These are phyloP conservation scores for Coemansia sp. DNA, from an alignment of 192 early-diverging fungal species.

Conservation along the genomic window DNA sequence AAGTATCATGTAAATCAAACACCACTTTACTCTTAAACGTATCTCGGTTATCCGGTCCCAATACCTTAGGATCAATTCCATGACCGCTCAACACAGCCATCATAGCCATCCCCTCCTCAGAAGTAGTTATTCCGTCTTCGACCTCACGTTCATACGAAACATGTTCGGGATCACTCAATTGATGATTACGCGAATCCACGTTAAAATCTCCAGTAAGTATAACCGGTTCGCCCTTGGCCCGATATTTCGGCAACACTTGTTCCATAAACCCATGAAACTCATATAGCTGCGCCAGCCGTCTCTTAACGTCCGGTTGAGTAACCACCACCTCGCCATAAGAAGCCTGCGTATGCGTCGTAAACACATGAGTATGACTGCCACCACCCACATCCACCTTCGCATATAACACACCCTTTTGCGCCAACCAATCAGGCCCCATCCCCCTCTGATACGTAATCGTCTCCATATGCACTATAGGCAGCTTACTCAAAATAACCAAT, in stretches of 20 bases:
- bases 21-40: conserved; percentile 37
- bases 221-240: conserved; percentile 57
- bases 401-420: conserved; percentile 77
- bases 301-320: conserved; percentile 58
- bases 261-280: conserved; percentile 69
- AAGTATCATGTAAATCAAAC: conserved; percentile 57
- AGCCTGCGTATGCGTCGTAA: conserved; percentile 86
- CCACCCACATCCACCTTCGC: conserved; percentile 66
- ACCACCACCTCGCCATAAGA: conserved; percentile 63
- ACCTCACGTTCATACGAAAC: conserved; percentile 48
- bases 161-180: conserved; percentile 21
- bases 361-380: conserved; percentile 62
- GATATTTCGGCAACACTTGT: conserved; percentile 46
- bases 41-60: conserved; percentile 48
- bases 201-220: conserved; percentile 72
- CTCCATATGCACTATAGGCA: conserved; percentile 64
- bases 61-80: conserved; percentile 47
- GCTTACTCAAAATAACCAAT: conserved; percentile 72
- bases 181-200: conserved; percentile 53
- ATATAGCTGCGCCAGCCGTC: conserved; percentile 62
- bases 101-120: conserved; percentile 63
- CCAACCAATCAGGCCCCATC: conserved; percentile 70
- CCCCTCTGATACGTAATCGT: conserved; percentile 67
- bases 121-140: conserved; percentile 45
- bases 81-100: conserved; percentile 56